Evolutionary conservation across 148 eudicot species (phyloP), one percentile per base, ranked within the genome.

Genomic region (Fagopyrum tataricum): DNA sequence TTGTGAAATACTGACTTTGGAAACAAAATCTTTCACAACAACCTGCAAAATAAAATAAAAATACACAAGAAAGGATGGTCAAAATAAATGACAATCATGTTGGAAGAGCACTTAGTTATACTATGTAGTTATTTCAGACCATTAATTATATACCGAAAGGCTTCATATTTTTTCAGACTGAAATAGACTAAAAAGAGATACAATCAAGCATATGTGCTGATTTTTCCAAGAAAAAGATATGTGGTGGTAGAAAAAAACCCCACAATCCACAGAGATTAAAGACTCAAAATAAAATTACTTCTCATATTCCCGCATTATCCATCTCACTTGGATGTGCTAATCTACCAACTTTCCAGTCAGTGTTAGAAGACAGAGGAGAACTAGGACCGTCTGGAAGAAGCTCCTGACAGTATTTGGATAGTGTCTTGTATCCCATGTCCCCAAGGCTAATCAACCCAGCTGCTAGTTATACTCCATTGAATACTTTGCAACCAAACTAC

Each of bases 381-480:
- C 72, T 79, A 74, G 78, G 78, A 71, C 84, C 75, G 74, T 89
- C 96, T 68, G 90, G 96, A 52, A 77, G 75, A 56, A 89, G 76
- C 74, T 93, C 98, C 66, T 90, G 87, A 82, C 84, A 93, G 77
- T 90, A 91, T 71, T 84, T 80, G 31, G 98, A 87, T 39, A 93
- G 82, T 78, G 81, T 91, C 73, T 89, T 90, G 74, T 89, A 90
- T 67, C 97, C 91, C 76, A 76, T 85, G 72, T 91, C 94, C 31
- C 98, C 92, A 44, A 93, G 86, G 61, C 86, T 86, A 41, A 83
- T 90, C 74, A 93, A 83, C 74, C 98, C 98, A 14, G 90, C 82
- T 79, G 98, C 96, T 48, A 93, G n/a, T n/a, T 86, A 11, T 97
- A 93, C 72, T 89, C 94, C 77, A 81, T 85, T 72, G 97, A 97